Base-by-base conservation (phyloP, 2,329 filamentous ascomycete species). In the Phoma herbarum region DNA sequence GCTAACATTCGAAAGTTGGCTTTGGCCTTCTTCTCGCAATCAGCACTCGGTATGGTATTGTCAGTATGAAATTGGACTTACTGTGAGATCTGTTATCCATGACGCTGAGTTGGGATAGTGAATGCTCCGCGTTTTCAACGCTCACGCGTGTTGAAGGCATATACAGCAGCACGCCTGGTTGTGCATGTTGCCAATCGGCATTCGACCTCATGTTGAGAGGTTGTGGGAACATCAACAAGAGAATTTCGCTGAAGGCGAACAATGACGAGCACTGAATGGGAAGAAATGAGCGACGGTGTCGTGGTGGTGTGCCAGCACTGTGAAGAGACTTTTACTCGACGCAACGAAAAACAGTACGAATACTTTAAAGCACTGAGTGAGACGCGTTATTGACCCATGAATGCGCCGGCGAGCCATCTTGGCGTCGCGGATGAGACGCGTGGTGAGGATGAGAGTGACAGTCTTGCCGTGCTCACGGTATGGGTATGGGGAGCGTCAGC, bases 401-500 rank as follows among this genome's bases (percentile, higher is more conserved):
- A 9, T 23, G 14, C 23, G 41, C 16, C 8, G 9, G 5, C 20
- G 18, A n/a, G 39, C n/a, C 46, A 37, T 42, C 3, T 42, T 42
- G 54, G 35, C 42, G 28, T 52, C 29, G 47, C 42, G 16, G 23
- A 44, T 23, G 50, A 23, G 39, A 50, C 50, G 56, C 20, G 56
- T 53, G 20, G 49, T 58, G 56, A 58, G 25, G 16, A 23, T 58
- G 56, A 58, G 45, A 35, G 31, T 37, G 29, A 53, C 8, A 10
- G 26, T n/a, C 16, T 37, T 31, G 31, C 29, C 31, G 16, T 16
- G n/a, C n/a, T n/a, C n/a, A n/a, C n/a, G n/a, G n/a, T n/a, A n/a
- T n/a, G n/a, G n/a, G n/a, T n/a, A n/a, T n/a, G n/a, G n/a, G n/a
- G n/a, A n/a, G n/a, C n/a, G n/a, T n/a, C n/a, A n/a, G n/a, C n/a